Evolutionary conservation across 805 yeast genomes (phyloP).

Genomic region (Sungouiozyma ichnusensis): DNA sequence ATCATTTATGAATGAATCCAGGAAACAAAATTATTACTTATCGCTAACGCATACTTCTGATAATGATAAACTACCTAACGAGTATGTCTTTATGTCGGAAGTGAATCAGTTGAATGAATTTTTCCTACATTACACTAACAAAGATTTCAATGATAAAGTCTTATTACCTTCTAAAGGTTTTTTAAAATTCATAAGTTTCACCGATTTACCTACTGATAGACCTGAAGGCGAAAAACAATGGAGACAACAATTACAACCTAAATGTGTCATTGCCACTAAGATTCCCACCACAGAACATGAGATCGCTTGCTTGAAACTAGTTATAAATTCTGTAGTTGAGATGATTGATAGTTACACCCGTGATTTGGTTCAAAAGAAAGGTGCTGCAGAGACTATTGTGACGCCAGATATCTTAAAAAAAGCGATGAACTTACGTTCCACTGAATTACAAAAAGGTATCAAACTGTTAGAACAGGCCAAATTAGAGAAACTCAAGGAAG

Average conservation of each 20-base stretch:
- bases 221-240: slow-evolving; percentile 54
- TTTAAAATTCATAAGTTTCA: slow-evolving; percentile 62
- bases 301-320: slow-evolving; percentile 36
- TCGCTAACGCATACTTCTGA: slow-evolving; percentile 79
- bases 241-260: slow-evolving; percentile 37
- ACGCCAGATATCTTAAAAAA: slow-evolving; percentile 70
- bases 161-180: slow-evolving; percentile 34
- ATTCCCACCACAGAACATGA: slow-evolving; percentile 43
- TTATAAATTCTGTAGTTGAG: slow-evolving; percentile 47
- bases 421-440: slow-evolving; percentile 65
- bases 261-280: slow-evolving; percentile 44
- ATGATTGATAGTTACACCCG: slow-evolving; percentile 48
- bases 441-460: slow-evolving; percentile 57
- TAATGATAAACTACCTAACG: slow-evolving; percentile 54
- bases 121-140: slow-evolving; percentile 4
- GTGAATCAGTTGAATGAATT: slow-evolving; percentile 67
- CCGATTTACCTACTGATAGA: slow-evolving; percentile 71
- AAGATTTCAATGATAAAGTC: slow-evolving; percentile 30
- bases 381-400: slow-evolving; percentile 39
- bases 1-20: slow-evolving; percentile 62
- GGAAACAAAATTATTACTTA: slow-evolving; percentile 70
- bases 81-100: slow-evolving; percentile 85
- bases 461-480: slow-evolving; percentile 56
- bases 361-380: slow-evolving; percentile 22
- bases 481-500: slow-evolving; percentile 58